A percentile compares a stretch with the other conserved stretches of the same genome.
phyloP scores from a whole-genome alignment of 23 red algal species.

The Gracilaria domingensis region DNA sequence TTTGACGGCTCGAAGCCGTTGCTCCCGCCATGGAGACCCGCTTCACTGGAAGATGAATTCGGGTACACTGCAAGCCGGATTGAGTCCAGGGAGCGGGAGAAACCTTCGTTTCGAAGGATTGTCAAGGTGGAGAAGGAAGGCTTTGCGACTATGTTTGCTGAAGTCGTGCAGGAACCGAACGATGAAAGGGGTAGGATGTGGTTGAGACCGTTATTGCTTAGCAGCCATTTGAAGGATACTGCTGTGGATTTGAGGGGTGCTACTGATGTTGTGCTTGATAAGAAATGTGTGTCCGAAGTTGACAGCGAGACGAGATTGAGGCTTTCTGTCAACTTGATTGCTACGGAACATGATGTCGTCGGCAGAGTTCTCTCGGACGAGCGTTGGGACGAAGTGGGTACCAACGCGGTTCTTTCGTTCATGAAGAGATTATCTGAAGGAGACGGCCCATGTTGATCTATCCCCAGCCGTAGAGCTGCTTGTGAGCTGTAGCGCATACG shows the following conservation, averaged over 20 bases:
- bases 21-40: constrained; percentile 56
- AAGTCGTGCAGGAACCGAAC: constrained; percentile 38
- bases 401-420: constrained; percentile 26
- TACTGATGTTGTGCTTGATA: constrained; percentile 54
- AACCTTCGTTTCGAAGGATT: constrained; percentile 3
- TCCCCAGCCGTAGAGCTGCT: too few relatives aligned
- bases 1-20: constrained; percentile 67
- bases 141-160: constrained; percentile 60
- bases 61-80: constrained; percentile 33
- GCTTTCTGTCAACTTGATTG: constrained; percentile 30
- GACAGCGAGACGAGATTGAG: constrained; percentile 26
- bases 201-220: constrained; percentile 58
- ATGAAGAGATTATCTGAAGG: constrained; percentile 28
- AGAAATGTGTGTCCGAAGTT: constrained; percentile 18
- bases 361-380: constrained; percentile 29
- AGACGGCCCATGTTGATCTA: too few relatives aligned
- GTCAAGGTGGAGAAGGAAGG: constrained; percentile 33
- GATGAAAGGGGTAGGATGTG: constrained; percentile 40
- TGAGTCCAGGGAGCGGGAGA: constrained; percentile 1
- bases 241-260: constrained; percentile 64
- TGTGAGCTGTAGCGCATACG: background rate
- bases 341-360: constrained; percentile 24
- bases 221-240: background rate
- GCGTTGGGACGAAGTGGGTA: constrained; percentile 18
- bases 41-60: constrained; percentile 51